These are phyloP conservation scores for Fusarium sp. DNA, from an alignment of 2,329 filamentous ascomycete species.

Conservation along the genomic window DNA sequence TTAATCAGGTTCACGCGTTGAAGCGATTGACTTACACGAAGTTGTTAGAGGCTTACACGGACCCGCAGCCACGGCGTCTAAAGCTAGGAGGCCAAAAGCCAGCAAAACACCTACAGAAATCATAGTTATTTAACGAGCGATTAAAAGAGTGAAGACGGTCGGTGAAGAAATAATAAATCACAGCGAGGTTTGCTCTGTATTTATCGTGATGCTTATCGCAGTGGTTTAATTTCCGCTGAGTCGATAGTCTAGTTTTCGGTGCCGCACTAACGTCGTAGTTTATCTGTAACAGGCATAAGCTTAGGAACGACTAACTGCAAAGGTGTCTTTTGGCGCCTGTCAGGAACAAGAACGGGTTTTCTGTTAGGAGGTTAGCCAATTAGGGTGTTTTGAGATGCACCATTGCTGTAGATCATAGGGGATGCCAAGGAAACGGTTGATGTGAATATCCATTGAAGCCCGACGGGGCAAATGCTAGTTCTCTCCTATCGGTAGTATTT, in stretches of 20 bases:
- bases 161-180: not conserved
- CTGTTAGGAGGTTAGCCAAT: not conserved
- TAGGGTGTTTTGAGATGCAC: not conserved
- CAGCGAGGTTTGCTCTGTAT: not conserved
- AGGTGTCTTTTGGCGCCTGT: not conserved
- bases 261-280: not conserved
- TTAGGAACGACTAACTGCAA: not conserved
- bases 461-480: accelerated
- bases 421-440: not conserved
- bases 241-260: not conserved
- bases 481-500: accelerated
- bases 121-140: not conserved
- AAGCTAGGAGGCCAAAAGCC: not conserved
- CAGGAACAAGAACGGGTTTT: not conserved
- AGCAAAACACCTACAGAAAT: not conserved
- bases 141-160: not conserved
- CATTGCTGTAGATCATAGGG: no score
- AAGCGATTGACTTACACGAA: not conserved
- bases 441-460: no score
- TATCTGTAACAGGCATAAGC: no score
- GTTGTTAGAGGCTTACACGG: not conserved
- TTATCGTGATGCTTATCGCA: not conserved
- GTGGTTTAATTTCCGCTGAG: not conserved
- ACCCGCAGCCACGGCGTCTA: not conserved
- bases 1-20: accelerated